phyloP scores from a whole-genome alignment of 257 asterid species.

The Avicennia marina region DNA sequence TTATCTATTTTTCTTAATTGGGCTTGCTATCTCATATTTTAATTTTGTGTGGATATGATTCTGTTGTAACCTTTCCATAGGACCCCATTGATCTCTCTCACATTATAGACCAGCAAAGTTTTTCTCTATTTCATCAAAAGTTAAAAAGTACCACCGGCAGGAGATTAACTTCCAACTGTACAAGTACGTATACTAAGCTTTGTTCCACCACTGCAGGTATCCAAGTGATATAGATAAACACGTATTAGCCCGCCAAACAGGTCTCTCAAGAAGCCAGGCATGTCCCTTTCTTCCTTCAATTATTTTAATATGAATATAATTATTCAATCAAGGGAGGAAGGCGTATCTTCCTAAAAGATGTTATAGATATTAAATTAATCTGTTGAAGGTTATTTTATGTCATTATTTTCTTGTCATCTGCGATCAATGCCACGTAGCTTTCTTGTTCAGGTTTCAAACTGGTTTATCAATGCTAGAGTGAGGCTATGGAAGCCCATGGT shows the following conservation, averaged over 20 bases:
- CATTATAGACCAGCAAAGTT: not conserved
- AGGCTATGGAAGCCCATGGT: conserved; percentile 99
- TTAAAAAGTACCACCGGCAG: conserved; percentile 11
- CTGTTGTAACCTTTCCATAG: conserved; percentile 25
- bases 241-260: conserved; percentile 92
- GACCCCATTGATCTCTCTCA: conserved; percentile 24
- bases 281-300: conserved; percentile 33
- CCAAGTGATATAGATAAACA: conserved; percentile 99
- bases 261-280: conserved; percentile 98
- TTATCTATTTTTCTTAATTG: conserved; percentile 1
- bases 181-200: not conserved
- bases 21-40: too few relatives aligned
- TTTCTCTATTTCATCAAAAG: not conserved
- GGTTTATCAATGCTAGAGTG: conserved; percentile 95
- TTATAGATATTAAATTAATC: too few relatives aligned
- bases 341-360: too few relatives aligned
- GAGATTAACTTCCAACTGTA: not conserved
- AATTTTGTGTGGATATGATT: conserved; percentile 36
- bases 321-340: too few relatives aligned
- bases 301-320: too few relatives aligned
- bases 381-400: too few relatives aligned
- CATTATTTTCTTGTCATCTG: conserved; percentile 15
- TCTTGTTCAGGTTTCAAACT: conserved; percentile 69
- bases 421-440: not conserved
- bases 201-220: conserved; percentile 50